phyloP scores from a whole-genome alignment of 2,329 filamentous ascomycete species.

The Arthrobotrys musiformis region DNA sequence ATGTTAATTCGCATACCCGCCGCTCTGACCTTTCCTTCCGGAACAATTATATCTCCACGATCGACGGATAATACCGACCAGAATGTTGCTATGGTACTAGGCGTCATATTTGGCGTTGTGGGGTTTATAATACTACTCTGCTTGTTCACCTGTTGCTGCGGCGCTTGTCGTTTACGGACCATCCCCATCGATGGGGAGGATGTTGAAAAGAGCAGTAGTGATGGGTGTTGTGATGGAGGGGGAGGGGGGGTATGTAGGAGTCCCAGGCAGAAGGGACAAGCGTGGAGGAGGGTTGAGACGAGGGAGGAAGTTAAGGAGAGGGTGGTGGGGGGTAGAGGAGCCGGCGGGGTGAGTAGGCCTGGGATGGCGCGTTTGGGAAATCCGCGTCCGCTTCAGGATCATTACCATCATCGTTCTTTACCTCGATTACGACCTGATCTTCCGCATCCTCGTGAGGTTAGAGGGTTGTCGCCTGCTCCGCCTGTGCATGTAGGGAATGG shows the following conservation, averaged over 20 bases:
- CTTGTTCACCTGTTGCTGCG: constrained; percentile 51
- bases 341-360: background rate
- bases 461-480: background rate
- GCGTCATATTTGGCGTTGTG: constrained; percentile 54
- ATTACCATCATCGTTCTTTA: too few species aligned
- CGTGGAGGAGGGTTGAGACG: constrained; percentile 10
- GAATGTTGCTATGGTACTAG: constrained; percentile 50
- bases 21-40: background rate
- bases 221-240: background rate
- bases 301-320: constrained; percentile 24
- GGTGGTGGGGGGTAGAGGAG: constrained; percentile 1
- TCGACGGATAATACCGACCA: constrained; percentile 25
- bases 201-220: constrained; percentile 8
- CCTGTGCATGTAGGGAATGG: too few species aligned
- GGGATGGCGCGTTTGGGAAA: background rate
- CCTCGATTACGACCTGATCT: background rate
- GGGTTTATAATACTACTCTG: constrained; percentile 43
- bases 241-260: background rate
- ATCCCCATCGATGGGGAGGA: background rate
- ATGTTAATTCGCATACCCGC: background rate
- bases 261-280: background rate
- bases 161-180: constrained; percentile 22
- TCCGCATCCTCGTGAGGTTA: background rate
- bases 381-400: background rate
- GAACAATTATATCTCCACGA: background rate